Evolutionary conservation across 2,329 filamentous ascomycete genomes (phyloP), one percentile per base, ranked within the genome.

Genomic region (Conoideocrella luteorostrata): DNA sequence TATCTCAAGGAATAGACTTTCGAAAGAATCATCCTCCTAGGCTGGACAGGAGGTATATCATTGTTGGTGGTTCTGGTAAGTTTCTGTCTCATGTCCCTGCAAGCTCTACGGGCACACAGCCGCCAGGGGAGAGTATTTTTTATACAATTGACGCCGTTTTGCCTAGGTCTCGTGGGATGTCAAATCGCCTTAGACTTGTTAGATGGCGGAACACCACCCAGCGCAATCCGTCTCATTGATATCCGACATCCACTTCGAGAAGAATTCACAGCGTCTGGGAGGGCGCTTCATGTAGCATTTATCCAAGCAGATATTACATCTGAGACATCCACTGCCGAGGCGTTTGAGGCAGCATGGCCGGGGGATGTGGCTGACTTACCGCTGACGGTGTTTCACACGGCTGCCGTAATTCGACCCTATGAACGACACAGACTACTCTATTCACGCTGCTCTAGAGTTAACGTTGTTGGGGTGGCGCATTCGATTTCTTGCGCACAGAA

Each of bases 351-450:
- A 18, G 62, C 68, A 5, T 80, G 77, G 76, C 60, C 66, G 3
- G 39, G 56, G 3, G 55, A 56, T 2, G 61, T 68, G 5, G 61
- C 67, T 5, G 37, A 56, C 4, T 61, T 71, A 4, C 74, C 75
- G 2, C 58, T 80, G 20, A 78, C 75, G 1, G 75, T 80, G 12
- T 77, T 75, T 52, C 76, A 80, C 59, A 78, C 71, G 1, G 76
- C 75, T 3, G 76, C 75, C 1, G 63, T 69, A 5, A 78, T 80
- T 46, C 63, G 73, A 10, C 67, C 72, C 0, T 66, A 63, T 13
- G 75, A 79, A 44, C 68, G 75, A 6, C 63, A 66, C 39, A 52
- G 56, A 36, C 56, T 64, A 24, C 61, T 72, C 24, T 74, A 78
- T 48, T 56, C 62, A 20, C 66, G 68, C 21, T 66, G 66, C 43